These are phyloP conservation scores for Diplocarpon mali DNA, from an alignment of 2,329 filamentous ascomycete species.

Conservation along the genomic window DNA sequence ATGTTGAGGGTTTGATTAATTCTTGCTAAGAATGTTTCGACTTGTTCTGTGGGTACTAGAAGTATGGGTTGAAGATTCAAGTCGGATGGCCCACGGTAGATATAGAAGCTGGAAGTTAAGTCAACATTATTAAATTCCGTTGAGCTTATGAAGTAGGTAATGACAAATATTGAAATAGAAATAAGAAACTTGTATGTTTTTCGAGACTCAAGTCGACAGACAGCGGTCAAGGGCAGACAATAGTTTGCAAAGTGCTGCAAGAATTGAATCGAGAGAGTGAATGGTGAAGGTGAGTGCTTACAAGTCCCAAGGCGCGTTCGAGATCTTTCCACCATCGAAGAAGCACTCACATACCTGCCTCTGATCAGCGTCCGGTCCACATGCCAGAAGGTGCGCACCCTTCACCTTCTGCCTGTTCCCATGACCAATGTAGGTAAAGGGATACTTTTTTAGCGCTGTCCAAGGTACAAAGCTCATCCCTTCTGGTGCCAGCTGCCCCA, in stretches of 20 bases:
- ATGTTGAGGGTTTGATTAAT: constrained; percentile 50
- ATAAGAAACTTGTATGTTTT: no score
- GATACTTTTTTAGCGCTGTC: constrained; percentile 45
- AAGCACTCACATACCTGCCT: background rate
- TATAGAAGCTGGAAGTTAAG: constrained; percentile 47
- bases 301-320: constrained; percentile 7
- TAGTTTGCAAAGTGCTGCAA: background rate
- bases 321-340: constrained; percentile 3
- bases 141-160: background rate
- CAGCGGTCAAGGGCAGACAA: background rate
- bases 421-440: constrained; percentile 46
- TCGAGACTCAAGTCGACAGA: background rate
- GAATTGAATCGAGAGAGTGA: constrained; percentile 5
- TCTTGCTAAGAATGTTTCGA: constrained; percentile 49
- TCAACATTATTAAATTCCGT: background rate
- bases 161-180: no score
- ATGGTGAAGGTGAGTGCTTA: background rate
- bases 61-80: constrained; percentile 44
- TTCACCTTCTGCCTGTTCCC: constrained; percentile 38
- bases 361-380: background rate
- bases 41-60: constrained; percentile 56
- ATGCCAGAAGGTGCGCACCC: background rate
- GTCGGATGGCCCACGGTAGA: constrained; percentile 41
- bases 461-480: constrained; percentile 37
- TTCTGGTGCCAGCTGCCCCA: constrained; percentile 20